A percentile compares a stretch with the other conserved stretches of the same genome.
phyloP scores from a whole-genome alignment of 352 stramenopile species.

The Pythium pyrilobum region DNA sequence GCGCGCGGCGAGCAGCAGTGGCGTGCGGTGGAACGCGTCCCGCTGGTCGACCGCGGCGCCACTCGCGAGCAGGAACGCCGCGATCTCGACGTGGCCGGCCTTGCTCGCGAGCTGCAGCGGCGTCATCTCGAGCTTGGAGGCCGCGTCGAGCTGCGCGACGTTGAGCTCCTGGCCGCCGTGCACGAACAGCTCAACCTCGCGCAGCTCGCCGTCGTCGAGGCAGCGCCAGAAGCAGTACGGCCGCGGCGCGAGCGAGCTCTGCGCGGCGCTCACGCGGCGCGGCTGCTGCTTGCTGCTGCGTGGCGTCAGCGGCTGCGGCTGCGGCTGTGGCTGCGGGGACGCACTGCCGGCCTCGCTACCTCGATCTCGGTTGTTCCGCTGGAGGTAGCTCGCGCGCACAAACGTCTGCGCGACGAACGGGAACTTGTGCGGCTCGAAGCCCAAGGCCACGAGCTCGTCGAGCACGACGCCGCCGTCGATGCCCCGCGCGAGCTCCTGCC shows the following conservation, averaged over 20 bases:
- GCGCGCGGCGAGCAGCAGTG: constrained; percentile 55
- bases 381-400: constrained; percentile 12
- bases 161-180: constrained; percentile 60
- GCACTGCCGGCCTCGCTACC: too few relatives aligned
- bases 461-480: constrained; percentile 59
- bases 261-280: constrained; percentile 4
- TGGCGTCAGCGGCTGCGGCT: constrained; percentile 15
- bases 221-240: constrained; percentile 43
- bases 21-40: constrained; percentile 52
- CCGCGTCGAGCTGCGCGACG: constrained; percentile 24
- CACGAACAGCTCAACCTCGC: constrained; percentile 61
- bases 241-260: neutral
- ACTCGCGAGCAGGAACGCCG: constrained; percentile 40
- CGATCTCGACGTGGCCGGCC: constrained; percentile 32
- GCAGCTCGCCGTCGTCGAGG: constrained; percentile 35
- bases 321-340: neutral
- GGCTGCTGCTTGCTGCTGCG: neutral
- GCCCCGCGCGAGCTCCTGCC: constrained; percentile 49
- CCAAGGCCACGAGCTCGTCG: constrained; percentile 38
- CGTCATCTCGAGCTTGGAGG: constrained; percentile 26
- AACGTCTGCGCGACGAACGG: constrained; percentile 50
- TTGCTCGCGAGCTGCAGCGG: constrained; percentile 58
- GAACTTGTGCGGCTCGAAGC: constrained; percentile 48
- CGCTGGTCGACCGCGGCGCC: constrained; percentile 36
- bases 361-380: constrained; percentile 13